A percentile compares a stretch with the other conserved stretches of the same genome.
Conservation (phyloP, 352 stramenopile genomes). For the Pythium aphanidermatum region DNA sequence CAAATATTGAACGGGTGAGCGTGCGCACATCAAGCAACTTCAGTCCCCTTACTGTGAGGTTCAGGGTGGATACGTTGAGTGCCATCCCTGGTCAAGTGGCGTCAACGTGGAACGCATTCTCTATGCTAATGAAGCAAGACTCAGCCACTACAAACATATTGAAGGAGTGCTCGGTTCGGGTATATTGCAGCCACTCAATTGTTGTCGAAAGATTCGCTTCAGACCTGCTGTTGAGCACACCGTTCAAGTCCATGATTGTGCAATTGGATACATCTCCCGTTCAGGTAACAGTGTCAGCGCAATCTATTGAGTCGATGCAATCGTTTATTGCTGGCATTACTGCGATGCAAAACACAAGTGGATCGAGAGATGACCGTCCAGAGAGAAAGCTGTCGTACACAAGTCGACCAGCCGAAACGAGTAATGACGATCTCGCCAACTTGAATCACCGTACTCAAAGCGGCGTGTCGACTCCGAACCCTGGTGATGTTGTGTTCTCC, state of each 20-base stretch:
- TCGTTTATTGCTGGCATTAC: conserved; percentile 4
- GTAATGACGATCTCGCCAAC: conserved; percentile 40
- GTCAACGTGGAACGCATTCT: conserved; percentile 50
- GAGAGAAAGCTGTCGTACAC: too few relatives aligned
- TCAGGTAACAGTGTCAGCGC: conserved; percentile 9
- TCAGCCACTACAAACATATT: conserved; percentile 47
- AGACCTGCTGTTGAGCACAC: not conserved
- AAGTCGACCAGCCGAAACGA: not conserved
- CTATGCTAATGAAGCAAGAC: conserved; percentile 27
- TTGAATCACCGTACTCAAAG: conserved; percentile 45
- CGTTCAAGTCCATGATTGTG: conserved; percentile 3
- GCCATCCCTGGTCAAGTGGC: conserved; percentile 29
- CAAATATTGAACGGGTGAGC: conserved; percentile 55
- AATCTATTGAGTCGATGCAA: conserved; percentile 15
- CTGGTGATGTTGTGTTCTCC: conserved; percentile 62
- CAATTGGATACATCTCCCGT: conserved; percentile 13
- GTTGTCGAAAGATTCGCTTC: conserved; percentile 3
- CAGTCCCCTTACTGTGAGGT: conserved; percentile 32
- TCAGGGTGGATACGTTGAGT: conserved; percentile 29
- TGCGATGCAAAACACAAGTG: not conserved
- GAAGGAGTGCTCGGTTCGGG: conserved; percentile 36
- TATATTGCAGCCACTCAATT: conserved; percentile 3
- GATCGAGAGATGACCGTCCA: too few relatives aligned
- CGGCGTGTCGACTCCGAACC: conserved; percentile 32
- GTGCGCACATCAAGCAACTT: conserved; percentile 39